phyloP scores from a whole-genome alignment of 2,329 filamentous ascomycete species.

The Talaromyces albobiverticillius region DNA sequence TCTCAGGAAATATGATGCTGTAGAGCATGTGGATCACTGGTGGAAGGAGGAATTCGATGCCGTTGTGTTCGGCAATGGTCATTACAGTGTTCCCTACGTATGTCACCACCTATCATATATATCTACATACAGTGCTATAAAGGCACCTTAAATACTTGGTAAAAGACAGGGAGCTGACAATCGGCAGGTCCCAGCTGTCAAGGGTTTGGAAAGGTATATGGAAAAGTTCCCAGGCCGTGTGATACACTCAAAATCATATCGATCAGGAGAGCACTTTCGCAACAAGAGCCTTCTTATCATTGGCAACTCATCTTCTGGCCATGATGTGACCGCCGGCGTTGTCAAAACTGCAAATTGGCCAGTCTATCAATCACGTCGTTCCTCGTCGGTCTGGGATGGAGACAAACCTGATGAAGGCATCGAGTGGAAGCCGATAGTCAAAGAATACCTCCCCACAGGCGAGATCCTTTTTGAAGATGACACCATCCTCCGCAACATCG shows the following conservation, averaged over 20 bases:
- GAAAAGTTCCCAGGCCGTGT: conserved; percentile 40
- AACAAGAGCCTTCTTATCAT: conserved; percentile 54
- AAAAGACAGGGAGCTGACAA: neutral
- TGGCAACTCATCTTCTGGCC: conserved; percentile 59
- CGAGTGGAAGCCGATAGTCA: conserved; percentile 54
- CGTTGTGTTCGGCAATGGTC: conserved; percentile 56
- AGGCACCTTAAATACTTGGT: neutral
- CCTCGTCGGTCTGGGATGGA: conserved; percentile 52
- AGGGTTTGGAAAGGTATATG: conserved; percentile 43
- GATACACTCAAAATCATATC: conserved; percentile 48
- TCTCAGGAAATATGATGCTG: conserved; percentile 38
- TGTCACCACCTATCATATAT: conserved; percentile 11
- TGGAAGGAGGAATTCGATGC: conserved; percentile 60
- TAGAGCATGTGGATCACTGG: conserved; percentile 49
- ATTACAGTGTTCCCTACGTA: conserved; percentile 57
- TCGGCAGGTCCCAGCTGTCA: conserved; percentile 45
- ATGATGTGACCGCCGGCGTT: conserved; percentile 56
- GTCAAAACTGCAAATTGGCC: conserved; percentile 41
- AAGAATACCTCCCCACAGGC: conserved; percentile 38
- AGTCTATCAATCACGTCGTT: conserved; percentile 53
- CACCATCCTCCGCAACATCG: conserved; percentile 48
- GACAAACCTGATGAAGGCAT: conserved; percentile 47
- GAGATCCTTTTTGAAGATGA: conserved; percentile 57
- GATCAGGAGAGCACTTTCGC: conserved; percentile 34
- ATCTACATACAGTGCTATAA: neutral